phyloP scores from a whole-genome alignment of 1,284 basidiomycete species.

The Cutaneotrichosporon cavernicola region DNA sequence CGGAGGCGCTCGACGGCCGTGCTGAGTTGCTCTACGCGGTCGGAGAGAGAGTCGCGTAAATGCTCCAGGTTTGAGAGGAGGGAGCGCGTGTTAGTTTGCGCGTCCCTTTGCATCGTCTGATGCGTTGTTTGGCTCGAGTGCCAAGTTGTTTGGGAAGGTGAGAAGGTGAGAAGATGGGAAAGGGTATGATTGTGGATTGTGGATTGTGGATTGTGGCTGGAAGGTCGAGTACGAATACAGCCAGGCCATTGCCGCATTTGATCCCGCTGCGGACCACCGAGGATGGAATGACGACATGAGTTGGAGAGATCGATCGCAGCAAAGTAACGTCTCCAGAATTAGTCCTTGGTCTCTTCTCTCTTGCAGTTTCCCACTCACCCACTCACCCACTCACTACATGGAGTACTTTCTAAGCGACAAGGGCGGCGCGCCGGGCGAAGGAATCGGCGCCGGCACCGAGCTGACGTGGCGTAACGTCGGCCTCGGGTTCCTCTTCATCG shows the following conservation, averaged over 20 bases:
- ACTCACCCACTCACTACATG: not conserved
- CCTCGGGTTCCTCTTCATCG: conserved; percentile 70
- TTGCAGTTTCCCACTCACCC: not conserved
- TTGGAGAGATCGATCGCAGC: not conserved
- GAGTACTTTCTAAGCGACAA: conserved; percentile 8
- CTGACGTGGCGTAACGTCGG: conserved; percentile 69
- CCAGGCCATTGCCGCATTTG: too few species aligned
- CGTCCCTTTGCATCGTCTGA: not conserved
- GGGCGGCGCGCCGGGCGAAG: not conserved
- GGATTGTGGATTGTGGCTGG: too few species aligned
- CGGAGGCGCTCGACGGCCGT: conserved; percentile 35
- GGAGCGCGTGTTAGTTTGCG: conserved; percentile 22
- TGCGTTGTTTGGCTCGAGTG: not conserved
- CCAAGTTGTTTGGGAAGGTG: not conserved
- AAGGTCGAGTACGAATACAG: too few species aligned
- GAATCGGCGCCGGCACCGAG: conserved; percentile 29
- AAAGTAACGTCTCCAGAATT: not conserved
- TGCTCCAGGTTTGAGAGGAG: conserved; percentile 36
- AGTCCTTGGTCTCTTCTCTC: not conserved
- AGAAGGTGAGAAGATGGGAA: not conserved
- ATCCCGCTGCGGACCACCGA: too few species aligned
- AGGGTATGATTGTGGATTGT: not conserved
- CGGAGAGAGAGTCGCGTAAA: conserved; percentile 32
- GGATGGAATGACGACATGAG: not conserved
- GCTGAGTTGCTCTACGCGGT: conserved; percentile 35